Conservation (phyloP, 306 rosid species). For the Acacia acuminata region DNA sequence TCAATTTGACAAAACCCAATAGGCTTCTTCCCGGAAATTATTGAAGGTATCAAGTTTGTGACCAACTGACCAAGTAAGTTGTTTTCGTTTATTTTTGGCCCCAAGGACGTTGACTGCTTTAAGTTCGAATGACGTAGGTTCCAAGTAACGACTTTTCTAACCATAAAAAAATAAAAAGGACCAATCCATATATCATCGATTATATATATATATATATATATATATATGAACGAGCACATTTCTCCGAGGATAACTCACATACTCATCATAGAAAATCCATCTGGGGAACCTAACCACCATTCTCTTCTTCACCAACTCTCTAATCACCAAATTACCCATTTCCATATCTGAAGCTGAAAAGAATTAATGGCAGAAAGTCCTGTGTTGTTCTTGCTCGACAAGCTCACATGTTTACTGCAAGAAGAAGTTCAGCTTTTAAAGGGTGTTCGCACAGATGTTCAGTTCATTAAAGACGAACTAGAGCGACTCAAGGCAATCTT, state of each 20-base stretch:
- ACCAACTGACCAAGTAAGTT: neutral
- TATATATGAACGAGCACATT: neutral
- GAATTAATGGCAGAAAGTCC: constrained; percentile 58
- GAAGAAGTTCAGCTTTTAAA: constrained; percentile 41
- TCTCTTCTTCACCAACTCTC: neutral
- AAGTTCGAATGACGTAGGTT: neutral
- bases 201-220: too few species aligned
- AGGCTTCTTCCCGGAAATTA: neutral
- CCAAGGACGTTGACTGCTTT: neutral
- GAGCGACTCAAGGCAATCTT: constrained; percentile 43
- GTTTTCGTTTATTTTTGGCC: neutral
- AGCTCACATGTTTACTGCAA: constrained; percentile 35
- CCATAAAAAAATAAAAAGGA: neutral
- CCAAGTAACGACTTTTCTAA: neutral
- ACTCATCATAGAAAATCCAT: neutral
- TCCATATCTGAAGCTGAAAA: neutral
- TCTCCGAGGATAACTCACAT: neutral
- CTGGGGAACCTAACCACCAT: neutral
- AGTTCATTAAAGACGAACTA: constrained; percentile 44
- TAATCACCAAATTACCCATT: neutral
- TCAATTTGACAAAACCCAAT: too few species aligned
- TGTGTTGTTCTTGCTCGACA: constrained; percentile 45
- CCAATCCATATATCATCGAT: neutral
- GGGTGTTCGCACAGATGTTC: constrained; percentile 50
- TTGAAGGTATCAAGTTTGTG: neutral